Percentiles rank a stretch among this genome's conserved stretches.
Conservation (phyloP, 2,329 filamentous ascomycete genomes). For the Ophiosphaerella herpotricha region DNA sequence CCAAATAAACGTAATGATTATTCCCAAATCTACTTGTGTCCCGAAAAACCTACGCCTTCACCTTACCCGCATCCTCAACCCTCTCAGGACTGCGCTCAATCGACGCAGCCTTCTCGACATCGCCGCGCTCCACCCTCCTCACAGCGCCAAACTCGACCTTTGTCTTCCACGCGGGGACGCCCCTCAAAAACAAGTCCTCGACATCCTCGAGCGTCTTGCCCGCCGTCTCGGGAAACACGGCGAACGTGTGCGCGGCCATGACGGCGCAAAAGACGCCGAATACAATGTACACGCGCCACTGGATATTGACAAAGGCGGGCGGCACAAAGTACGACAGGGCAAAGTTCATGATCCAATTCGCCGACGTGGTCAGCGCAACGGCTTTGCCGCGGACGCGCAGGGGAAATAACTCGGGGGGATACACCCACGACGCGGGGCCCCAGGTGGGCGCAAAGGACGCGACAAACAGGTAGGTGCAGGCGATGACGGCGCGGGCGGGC, state of each 20-base stretch:
- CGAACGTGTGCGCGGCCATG: conserved; percentile 70
- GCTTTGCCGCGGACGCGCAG: conserved; percentile 67
- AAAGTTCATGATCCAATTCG: conserved; percentile 66
- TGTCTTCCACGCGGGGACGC: conserved; percentile 63
- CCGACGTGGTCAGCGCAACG: conserved; percentile 63
- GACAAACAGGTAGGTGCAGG: conserved; percentile 74
- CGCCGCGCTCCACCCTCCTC: conserved; percentile 28
- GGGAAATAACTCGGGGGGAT: conserved; percentile 66
- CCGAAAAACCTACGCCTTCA: too few species aligned
- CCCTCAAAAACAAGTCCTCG: conserved; percentile 68
- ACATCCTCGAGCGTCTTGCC: conserved; percentile 79
- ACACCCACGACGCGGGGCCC: conserved; percentile 63
- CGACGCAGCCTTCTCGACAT: conserved; percentile 27
- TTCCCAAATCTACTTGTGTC: too few species aligned
- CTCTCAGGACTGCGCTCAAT: conserved; percentile 25
- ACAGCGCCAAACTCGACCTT: conserved; percentile 30
- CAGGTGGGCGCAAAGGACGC: conserved; percentile 69
- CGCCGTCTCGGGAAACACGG: conserved; percentile 70
- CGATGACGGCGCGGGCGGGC: conserved; percentile 59
- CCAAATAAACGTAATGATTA: too few species aligned
- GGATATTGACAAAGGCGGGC: conserved; percentile 62
- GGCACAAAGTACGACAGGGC: conserved; percentile 61
- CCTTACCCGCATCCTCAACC: conserved; percentile 14
- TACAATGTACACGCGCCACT: conserved; percentile 70
- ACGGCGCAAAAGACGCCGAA: conserved; percentile 73